Evolutionary conservation across 495 filamentous ascomycete genomes (phyloP).

Genomic region (Aspergillus diversus): DNA sequence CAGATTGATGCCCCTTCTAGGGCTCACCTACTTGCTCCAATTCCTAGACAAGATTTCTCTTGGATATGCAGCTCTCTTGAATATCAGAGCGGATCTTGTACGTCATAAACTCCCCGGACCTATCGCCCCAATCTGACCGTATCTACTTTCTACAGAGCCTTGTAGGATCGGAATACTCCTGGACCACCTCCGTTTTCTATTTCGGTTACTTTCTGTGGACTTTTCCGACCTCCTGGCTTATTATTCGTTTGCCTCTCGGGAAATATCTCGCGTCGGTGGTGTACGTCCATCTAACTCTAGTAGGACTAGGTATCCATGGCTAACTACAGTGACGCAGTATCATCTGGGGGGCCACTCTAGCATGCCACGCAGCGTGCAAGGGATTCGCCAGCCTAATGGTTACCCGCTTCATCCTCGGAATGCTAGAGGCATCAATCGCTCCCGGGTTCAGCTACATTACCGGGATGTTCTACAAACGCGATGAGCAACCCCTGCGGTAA

Average conservation of each 20-base stretch:
- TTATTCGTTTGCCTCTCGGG: constrained; percentile 56
- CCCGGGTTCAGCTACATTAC: constrained; percentile 63
- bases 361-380: constrained; percentile 50
- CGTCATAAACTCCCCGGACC: neutral
- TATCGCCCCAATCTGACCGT: neutral
- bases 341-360: constrained; percentile 36
- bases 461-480: constrained; percentile 55
- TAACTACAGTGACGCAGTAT: neutral
- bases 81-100: constrained; percentile 14
- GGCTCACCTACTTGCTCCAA: constrained; percentile 20
- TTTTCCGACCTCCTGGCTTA: constrained; percentile 53
- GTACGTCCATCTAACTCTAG: neutral
- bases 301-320: neutral
- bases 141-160: constrained; percentile 28
- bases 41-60: constrained; percentile 20
- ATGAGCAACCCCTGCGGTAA: constrained; percentile 8
- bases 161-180: constrained; percentile 49
- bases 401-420: constrained; percentile 57
- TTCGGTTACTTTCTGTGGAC: constrained; percentile 55
- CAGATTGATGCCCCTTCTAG: constrained; percentile 17
- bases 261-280: constrained; percentile 47
- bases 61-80: constrained; percentile 14
- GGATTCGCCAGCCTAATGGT: constrained; percentile 53
- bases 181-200: constrained; percentile 53
- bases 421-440: constrained; percentile 59